phyloP scores from a whole-genome alignment of 352 stramenopile species.

The Peronospora farinosa region DNA sequence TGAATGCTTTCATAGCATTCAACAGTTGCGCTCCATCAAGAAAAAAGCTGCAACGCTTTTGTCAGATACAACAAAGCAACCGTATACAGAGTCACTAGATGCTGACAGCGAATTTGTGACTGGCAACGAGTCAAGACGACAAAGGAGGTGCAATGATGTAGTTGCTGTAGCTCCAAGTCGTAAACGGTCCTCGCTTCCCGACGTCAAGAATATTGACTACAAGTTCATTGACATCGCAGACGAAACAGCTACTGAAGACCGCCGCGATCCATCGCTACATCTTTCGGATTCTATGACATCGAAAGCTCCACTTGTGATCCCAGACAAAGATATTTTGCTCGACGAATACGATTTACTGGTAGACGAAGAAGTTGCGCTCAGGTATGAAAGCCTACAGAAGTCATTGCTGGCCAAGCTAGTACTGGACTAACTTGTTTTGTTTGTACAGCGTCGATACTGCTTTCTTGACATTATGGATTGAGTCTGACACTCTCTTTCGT shows the following conservation, averaged over 20 bases:
- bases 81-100: neutral
- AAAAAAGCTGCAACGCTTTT: constrained; percentile 59
- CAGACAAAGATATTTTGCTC: constrained; percentile 43
- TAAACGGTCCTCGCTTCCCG: constrained; percentile 10
- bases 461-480: constrained; percentile 54
- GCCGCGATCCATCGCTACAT: constrained; percentile 2
- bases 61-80: constrained; percentile 16
- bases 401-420: neutral
- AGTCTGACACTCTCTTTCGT: constrained; percentile 44
- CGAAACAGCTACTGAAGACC: constrained; percentile 6
- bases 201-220: too few species aligned
- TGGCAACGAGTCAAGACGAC: constrained; percentile 12
- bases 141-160: constrained; percentile 20
- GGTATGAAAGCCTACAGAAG: constrained; percentile 31
- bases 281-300: constrained; percentile 11
- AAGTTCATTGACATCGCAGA: neutral
- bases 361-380: constrained; percentile 61
- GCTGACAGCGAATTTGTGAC: neutral
- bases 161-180: constrained; percentile 24
- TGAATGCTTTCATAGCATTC: constrained; percentile 77
- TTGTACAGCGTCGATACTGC: constrained; percentile 54
- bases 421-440: constrained; percentile 3
- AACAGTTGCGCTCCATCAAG: constrained; percentile 70
- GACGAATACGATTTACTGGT: constrained; percentile 70
- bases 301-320: constrained; percentile 20